Percentiles rank a stretch among this genome's conserved stretches.
These are phyloP conservation scores for Acanthochlamys bracteata DNA, from an alignment of 106 monocot genomes.

Conservation along the genomic window DNA sequence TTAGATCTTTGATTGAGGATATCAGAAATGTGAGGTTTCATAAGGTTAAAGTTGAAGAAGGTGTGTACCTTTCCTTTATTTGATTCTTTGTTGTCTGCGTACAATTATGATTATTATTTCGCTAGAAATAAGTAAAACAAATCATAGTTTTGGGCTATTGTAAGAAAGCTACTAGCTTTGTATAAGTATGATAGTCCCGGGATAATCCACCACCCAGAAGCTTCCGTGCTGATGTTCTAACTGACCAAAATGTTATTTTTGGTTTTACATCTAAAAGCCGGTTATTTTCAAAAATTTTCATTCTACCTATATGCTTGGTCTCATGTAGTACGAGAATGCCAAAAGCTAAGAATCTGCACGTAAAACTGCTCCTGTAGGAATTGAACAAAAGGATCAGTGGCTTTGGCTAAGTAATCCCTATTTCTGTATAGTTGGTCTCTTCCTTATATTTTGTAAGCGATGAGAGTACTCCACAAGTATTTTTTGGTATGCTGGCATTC, in stretches of 20 bases:
- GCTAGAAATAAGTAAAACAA: no score
- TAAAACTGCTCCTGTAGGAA: slow-evolving; percentile 60
- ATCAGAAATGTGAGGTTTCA: neutral
- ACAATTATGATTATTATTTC: neutral
- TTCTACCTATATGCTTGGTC: neutral
- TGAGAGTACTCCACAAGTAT: neutral
- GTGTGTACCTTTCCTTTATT: slow-evolving; percentile 9
- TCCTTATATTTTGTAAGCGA: neutral
- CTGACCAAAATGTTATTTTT: neutral
- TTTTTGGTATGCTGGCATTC: slow-evolving; percentile 9
- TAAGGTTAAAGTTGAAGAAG: slow-evolving; percentile 5
- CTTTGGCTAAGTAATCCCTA: slow-evolving; percentile 47
- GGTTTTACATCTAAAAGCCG: neutral
- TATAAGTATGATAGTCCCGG: no score
- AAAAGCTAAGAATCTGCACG: slow-evolving; percentile 64
- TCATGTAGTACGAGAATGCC: slow-evolving; percentile 72
- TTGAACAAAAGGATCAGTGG: slow-evolving; percentile 79
- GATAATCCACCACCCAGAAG: no score
- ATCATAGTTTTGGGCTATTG: no score
- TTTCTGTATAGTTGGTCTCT: neutral
- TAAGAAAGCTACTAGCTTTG: no score
- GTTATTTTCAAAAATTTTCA: neutral
- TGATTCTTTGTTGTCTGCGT: slow-evolving; percentile 10
- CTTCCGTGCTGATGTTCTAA: neutral
- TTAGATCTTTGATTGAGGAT: neutral